phyloP scores from a whole-genome alignment of 2,329 filamentous ascomycete genomes.

The Sporothrix globosa region DNA sequence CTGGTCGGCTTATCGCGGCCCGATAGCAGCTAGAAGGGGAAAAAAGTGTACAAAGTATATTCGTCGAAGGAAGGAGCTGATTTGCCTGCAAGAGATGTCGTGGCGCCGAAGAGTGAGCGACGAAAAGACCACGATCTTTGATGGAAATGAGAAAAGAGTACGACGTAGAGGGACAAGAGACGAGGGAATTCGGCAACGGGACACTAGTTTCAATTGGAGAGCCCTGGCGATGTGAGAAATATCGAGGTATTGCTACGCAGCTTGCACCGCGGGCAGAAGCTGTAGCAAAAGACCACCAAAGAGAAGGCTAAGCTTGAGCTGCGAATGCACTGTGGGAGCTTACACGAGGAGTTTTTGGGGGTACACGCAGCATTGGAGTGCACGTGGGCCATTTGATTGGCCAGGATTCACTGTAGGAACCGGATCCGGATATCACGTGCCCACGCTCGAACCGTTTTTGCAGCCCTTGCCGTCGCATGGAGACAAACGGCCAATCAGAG shows the following conservation, averaged over 20 bases:
- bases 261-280: not conserved
- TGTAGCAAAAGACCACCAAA: conserved; percentile 7
- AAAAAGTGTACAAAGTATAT: not conserved
- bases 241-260: not conserved
- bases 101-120: not conserved
- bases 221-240: conserved; percentile 3
- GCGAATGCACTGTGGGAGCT: conserved; percentile 6
- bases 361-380: conserved; percentile 19
- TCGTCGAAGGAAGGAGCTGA: not conserved
- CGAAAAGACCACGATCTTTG: not conserved
- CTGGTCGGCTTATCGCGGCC: conserved; percentile 6
- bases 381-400: conserved; percentile 45
- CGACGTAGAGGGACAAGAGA: not conserved
- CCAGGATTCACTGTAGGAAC: not conserved
- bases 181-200: conserved; percentile 4
- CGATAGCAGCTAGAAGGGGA: conserved; percentile 17
- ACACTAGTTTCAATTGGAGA: conserved; percentile 8
- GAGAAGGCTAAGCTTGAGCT: conserved; percentile 1
- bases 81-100: not conserved
- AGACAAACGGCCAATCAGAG: conserved; percentile 19
- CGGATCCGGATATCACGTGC: conserved; percentile 10
- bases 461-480: not conserved
- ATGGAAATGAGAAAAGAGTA: not conserved
- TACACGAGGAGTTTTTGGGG: conserved; percentile 7
- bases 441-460: not conserved